phyloP scores from a whole-genome alignment of 78 protist species.

The Monocercomonoides exilis region DNA sequence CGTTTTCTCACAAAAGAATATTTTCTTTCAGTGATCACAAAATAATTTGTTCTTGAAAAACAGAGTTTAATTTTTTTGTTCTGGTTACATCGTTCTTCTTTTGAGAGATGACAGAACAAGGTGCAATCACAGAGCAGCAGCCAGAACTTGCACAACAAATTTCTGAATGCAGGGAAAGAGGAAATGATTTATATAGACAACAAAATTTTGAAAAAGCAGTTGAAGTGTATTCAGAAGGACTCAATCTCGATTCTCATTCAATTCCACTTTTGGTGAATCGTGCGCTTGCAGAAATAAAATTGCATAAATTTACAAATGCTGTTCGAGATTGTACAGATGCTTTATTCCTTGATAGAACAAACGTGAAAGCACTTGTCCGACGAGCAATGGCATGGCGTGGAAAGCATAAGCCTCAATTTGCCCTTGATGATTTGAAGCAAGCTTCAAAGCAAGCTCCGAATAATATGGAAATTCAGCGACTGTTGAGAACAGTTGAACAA shows the following conservation, averaged over 20 bases:
- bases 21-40: too few relatives aligned
- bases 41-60: too few relatives aligned
- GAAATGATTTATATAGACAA: not conserved
- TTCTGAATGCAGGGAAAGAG: not conserved
- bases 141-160: not conserved
- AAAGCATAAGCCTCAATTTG: not conserved
- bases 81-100: too few relatives aligned
- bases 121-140: too few relatives aligned
- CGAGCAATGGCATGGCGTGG: conserved; percentile 21
- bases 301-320: not conserved
- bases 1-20: too few relatives aligned
- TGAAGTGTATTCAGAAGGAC: not conserved
- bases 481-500: not conserved
- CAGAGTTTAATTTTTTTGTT: too few relatives aligned
- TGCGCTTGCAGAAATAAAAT: not conserved
- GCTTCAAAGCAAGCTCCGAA: not conserved
- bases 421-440: not conserved
- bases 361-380: not conserved
- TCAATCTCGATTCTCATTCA: not conserved
- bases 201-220: not conserved
- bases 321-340: conserved; percentile 4
- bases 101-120: too few relatives aligned
- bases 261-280: not conserved
- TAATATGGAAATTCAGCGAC: not conserved
- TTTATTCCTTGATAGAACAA: not conserved